phyloP scores from a whole-genome alignment of 2,329 filamentous ascomycete genomes.

The Chalaropsis thielavioides region DNA sequence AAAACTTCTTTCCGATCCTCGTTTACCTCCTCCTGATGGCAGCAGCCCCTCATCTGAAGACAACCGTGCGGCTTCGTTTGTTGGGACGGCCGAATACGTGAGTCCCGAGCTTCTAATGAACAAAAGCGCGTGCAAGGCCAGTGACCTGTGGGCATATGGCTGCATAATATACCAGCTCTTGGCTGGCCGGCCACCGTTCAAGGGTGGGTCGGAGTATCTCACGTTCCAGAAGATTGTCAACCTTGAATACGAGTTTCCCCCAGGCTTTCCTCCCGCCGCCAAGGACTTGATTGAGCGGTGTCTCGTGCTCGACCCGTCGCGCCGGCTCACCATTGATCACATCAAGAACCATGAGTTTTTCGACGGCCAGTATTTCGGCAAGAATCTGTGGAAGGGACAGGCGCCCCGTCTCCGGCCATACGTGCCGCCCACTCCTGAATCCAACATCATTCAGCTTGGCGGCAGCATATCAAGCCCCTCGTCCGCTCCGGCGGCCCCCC shows the following conservation, averaged over 20 bases:
- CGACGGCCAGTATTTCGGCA: slow-evolving; percentile 70
- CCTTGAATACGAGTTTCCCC: slow-evolving; percentile 84
- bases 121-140: slow-evolving; percentile 94
- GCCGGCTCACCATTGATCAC: slow-evolving; percentile 79
- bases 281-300: slow-evolving; percentile 82
- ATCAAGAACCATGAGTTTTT: slow-evolving; percentile 97
- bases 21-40: not conserved
- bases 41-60: slow-evolving; percentile 37
- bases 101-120: slow-evolving; percentile 93
- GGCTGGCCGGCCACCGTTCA: slow-evolving; percentile 93
- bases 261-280: slow-evolving; percentile 72
- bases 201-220: slow-evolving; percentile 85
- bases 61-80: slow-evolving; percentile 78
- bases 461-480: not conserved
- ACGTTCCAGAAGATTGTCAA: slow-evolving; percentile 97
- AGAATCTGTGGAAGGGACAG: slow-evolving; percentile 74
- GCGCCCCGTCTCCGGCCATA: slow-evolving; percentile 78
- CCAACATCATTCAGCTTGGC: slow-evolving; percentile 53
- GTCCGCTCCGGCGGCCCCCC: not conserved
- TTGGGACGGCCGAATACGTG: slow-evolving; percentile 95
- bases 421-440: slow-evolving; percentile 59
- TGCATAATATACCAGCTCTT: slow-evolving; percentile 95
- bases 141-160: slow-evolving; percentile 95
- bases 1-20: slow-evolving; percentile 50
- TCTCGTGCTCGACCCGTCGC: slow-evolving; percentile 73